Base-by-base conservation (phyloP, 2,329 filamentous ascomycete genomes). In the Xylariaceae sp. region DNA sequence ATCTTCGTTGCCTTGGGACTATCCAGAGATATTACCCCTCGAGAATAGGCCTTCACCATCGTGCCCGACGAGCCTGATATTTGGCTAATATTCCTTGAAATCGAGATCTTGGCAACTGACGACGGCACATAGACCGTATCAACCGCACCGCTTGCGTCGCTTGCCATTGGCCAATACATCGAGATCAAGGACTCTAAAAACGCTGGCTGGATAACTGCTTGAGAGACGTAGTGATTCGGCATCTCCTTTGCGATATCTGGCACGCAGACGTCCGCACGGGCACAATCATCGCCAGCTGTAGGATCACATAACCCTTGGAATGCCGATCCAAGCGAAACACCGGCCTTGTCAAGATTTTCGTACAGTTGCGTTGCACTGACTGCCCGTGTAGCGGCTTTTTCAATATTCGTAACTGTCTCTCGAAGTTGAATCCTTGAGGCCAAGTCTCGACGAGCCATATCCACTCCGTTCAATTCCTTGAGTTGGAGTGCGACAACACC, bases 301-400 rank as follows among this genome's bases (percentile, higher is more conserved):
- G 73, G 76, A 47, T 74, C 71, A 39, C 67, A 65, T 10, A 82
- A 56, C 3, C 76, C 73, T 58, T 77, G 76, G 65, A 82, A 82
- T 0, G 69, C 69, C 1, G 71, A 63, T 0, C 78, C 78, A 53
- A 81, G 81, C 1, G 67, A 63, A 0, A 77, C 75, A 0, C 78
- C 78, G 15, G 74, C 62, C 5, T 72, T 66, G 1, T 68, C 59
- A 9, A 82, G 68, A 12, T 62, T 58, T 2, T 75, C 66, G 48
- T 82, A 82, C 56, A 82, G 67, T 31, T 65, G 59, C 5, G 60
- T 48, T 31, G 64, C 53, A 11, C 67, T 57, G 14, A 75, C 52
- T 14, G 58, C 19, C 3, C 56, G 61, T 2, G 66, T 58, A 4
- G 64, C 63, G 4, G 61, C 49, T 9, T 59, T 50, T 41, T 63